Evolutionary conservation across 768 basidiomycete species (phyloP), one percentile per base, ranked within the genome.

Genomic region (Terana coerulea): DNA sequence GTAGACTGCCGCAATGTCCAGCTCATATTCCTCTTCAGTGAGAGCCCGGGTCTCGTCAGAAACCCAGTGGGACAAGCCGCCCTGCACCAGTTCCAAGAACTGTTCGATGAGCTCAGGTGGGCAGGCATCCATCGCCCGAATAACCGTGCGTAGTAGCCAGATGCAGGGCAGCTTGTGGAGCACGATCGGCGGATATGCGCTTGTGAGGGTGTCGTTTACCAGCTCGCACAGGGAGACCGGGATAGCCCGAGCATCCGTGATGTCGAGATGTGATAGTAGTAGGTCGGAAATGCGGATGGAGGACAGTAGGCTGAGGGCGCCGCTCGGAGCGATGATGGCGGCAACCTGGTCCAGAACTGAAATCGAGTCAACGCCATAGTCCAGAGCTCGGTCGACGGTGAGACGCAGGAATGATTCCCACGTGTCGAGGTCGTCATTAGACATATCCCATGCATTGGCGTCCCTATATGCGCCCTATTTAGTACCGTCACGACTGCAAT

Each of bases 1-100:
- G 58, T 89, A 91, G 45, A 89, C 61, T 0, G 80, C 75, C 12
- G 86, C 61, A 51, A 86, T 82, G 62, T 87, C 84, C 55, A 79
- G 72, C 15, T 68, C 67, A 51, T 88, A 78, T 45, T 86, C 82
- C 22, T 77, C 75, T 26, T 69, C 69, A 11, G 70, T 69, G 65
- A 85, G 79, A 7, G 72, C 68, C 21, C 62, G 59, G 36, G 66
- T 68, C 44, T 82, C 78, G 64, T 91, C 88, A 17, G 76, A 72
- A 26, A 90, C 62, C 89, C 88, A 91, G 12, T 73, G 57, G 35
- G 69, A 62, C 22, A 87, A 44, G 9, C 83, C 80, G 0, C 81
- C 83, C 55, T 81, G 76, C 12, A 81, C 50, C 11, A 63, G 50
- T 41, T 77, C 73, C 42, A 88, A 61, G 34, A 86, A 59, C 21